These are phyloP conservation scores for Plectosphaerella sp. DNA, from an alignment of 2,329 filamentous ascomycete genomes.

Conservation along the genomic window DNA sequence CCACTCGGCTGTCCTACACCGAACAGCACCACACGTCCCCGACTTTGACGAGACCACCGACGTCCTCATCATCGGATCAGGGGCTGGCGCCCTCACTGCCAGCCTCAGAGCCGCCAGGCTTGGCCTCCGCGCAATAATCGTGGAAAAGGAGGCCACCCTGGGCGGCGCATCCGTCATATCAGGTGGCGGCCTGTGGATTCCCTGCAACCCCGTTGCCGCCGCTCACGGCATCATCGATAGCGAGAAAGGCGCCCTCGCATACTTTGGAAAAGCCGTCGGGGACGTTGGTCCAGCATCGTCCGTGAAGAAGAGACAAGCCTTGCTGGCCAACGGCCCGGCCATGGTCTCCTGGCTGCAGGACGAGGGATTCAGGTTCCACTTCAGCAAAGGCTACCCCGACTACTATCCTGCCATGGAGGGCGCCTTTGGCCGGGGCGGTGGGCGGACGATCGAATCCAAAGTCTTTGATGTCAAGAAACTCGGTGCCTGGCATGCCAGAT, in stretches of 20 bases:
- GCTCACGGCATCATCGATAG: slow-evolving; percentile 17
- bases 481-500: slow-evolving; percentile 15
- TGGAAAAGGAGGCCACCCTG: slow-evolving; percentile 25
- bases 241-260: slow-evolving; percentile 16
- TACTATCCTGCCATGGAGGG: slow-evolving; percentile 17
- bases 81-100: slow-evolving; percentile 24
- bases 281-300: slow-evolving; percentile 24
- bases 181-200: slow-evolving; percentile 28
- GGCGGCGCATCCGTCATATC: slow-evolving; percentile 29
- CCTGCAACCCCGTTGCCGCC: slow-evolving; percentile 19
- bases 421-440: slow-evolving; percentile 13
- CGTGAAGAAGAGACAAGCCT: slow-evolving; percentile 17
- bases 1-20: too few relatives aligned
- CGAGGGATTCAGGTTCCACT: slow-evolving; percentile 20
- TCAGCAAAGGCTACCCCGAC: slow-evolving; percentile 21
- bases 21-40: background rate
- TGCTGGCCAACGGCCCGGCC: slow-evolving; percentile 21
- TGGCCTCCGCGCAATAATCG: slow-evolving; percentile 19
- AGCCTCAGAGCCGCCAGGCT: slow-evolving; percentile 19
- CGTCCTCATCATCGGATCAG: slow-evolving; percentile 24
- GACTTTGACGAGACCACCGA: background rate
- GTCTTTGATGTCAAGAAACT: slow-evolving; percentile 20
- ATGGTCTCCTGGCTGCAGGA: slow-evolving; percentile 24
- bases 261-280: slow-evolving; percentile 20
- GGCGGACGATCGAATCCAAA: slow-evolving; percentile 20